Percentiles rank a stretch among this genome's conserved stretches.
Conservation (phyloP, 352 stramenopile genomes). For the Globisporangium heterothallicum region DNA sequence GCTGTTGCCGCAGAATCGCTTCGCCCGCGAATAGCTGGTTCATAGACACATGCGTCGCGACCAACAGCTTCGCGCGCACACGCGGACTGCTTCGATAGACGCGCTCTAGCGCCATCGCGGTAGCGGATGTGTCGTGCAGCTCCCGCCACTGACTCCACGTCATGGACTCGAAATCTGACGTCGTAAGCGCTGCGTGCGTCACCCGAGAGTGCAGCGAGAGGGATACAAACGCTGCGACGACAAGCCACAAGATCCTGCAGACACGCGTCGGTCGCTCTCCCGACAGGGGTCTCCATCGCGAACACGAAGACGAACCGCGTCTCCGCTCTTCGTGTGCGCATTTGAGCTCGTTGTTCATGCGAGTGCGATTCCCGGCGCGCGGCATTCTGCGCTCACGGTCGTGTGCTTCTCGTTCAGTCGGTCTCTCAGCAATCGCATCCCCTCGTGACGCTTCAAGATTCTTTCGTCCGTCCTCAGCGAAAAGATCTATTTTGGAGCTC, state of each 20-base stretch:
- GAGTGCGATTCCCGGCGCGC: no score
- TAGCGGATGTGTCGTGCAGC: background rate
- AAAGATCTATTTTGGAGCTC: background rate
- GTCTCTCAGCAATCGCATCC: no score
- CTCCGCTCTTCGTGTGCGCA: no score
- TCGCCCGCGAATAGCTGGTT: slow-evolving; percentile 19
- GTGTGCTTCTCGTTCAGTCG: no score
- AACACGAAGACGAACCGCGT: no score
- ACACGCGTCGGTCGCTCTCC: no score
- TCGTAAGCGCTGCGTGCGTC: background rate
- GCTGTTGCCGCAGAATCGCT: slow-evolving; percentile 17
- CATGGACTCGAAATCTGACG: slow-evolving; percentile 1
- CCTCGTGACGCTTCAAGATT: background rate
- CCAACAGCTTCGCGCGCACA: slow-evolving; percentile 23
- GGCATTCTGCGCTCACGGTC: no score
- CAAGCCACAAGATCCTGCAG: background rate
- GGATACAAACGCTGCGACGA: background rate
- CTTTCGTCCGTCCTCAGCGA: background rate
- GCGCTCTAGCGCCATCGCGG: slow-evolving; percentile 9
- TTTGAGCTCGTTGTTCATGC: no score
- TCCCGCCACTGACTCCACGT: slow-evolving; percentile 7
- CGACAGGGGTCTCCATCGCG: no score
- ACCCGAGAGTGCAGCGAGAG: background rate
- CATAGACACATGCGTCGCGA: slow-evolving; percentile 20
- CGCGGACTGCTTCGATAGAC: slow-evolving; percentile 20